Evolutionary conservation across 2,329 filamentous ascomycete species (phyloP), one percentile per base, ranked within the genome.

Genomic region (Cercospora citrullina): DNA sequence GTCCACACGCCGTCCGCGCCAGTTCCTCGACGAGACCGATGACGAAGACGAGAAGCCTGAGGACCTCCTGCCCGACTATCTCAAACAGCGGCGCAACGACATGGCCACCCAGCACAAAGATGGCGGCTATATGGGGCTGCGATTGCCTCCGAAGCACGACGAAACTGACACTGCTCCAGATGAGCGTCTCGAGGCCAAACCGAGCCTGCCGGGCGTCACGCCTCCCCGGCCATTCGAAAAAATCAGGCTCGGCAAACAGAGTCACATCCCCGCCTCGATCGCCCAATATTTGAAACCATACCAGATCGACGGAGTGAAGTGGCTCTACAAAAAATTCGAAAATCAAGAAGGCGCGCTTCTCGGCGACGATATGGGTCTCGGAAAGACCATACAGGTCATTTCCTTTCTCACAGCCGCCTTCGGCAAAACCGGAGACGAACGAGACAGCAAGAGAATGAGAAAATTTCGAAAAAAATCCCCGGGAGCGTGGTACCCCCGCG

Each of bases 301-400:
- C 75, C 95, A 99, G 78, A 84, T 98, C 1, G 87, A 91, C 30
- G 95, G 95, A 5, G 92, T 91, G 14, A 85, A 87, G 33, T 98
- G 97, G 75, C 84, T 99, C 7, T 94, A 98, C 77, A 87, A 92
- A 68, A 86, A 92, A 23, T 98, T 98, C 76, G 90, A 97, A 4
- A 94, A 92, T 72, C 95, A 99, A 76, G 90, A 90, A 73, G 95
- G 95, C 0, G 93, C 91, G 1, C 91, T 99, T 23, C 84, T 99
- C 0, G 94, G 94, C 3, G 95, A 99, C 76, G 95, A 99, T 75
- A 99, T 99, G 95, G 95, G 95, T 21, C 80, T 99, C 33, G 95
- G 95, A 0, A 99, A 99, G 80, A 99, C 95, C 0, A 92, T 99
- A 2, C 95, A 99, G 79, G 92, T 99, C 28, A 95, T 93, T 66